phyloP scores from a whole-genome alignment of 2,329 filamentous ascomycete genomes.

The Lecanicillium sp. region DNA sequence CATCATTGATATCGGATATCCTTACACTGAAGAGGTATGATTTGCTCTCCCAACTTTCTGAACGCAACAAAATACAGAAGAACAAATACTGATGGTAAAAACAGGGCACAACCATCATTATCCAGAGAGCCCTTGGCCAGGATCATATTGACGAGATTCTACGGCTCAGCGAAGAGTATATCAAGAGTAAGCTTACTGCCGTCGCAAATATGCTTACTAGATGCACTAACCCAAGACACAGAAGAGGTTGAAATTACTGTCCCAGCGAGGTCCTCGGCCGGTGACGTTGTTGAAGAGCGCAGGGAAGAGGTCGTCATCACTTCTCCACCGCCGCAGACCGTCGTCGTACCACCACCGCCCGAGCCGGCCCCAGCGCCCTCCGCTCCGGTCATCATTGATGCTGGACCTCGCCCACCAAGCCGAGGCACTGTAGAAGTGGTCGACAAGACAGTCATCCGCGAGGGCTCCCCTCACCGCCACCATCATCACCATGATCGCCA shows the following conservation, averaged over 20 bases:
- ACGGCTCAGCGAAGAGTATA: constrained; percentile 71
- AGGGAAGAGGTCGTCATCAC: constrained; percentile 30
- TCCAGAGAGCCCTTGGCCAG: constrained; percentile 78
- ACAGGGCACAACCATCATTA: constrained; percentile 74
- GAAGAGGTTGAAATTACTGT: constrained; percentile 37
- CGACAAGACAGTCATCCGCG: constrained; percentile 40
- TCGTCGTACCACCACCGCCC: constrained; percentile 6
- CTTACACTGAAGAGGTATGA: constrained; percentile 76
- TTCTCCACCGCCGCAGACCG: constrained; percentile 7
- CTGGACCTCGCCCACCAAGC: constrained; percentile 22
- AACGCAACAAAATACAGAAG: neutral
- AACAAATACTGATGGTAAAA: constrained; percentile 7
- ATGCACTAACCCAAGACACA: constrained; percentile 12
- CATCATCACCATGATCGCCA: constrained; percentile 18
- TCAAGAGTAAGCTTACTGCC: constrained; percentile 37
- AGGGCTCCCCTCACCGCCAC: constrained; percentile 35
- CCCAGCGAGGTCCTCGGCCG: constrained; percentile 35
- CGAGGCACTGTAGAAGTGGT: constrained; percentile 27
- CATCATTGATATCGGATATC: constrained; percentile 77
- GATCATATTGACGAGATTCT: constrained; percentile 89
- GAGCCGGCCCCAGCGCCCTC: constrained; percentile 18
- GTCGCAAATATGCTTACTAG: neutral
- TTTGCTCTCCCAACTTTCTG: too few species aligned
- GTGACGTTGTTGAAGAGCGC: constrained; percentile 41
- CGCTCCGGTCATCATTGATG: constrained; percentile 24